Base-by-base conservation (phyloP, 208 protist genomes). In the Acanthamoeba healyi region DNA sequence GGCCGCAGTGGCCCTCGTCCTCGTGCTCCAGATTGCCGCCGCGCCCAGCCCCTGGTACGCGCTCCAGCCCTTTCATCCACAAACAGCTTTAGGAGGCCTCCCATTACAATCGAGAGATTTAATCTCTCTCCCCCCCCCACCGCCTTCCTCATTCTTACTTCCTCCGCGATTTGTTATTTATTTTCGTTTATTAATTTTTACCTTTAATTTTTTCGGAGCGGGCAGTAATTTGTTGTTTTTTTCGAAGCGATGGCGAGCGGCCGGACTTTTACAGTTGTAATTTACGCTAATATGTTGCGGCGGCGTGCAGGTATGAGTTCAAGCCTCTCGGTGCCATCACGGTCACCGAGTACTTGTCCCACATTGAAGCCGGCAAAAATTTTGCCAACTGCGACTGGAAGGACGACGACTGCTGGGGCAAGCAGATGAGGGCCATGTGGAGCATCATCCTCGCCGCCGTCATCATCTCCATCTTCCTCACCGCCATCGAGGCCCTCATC, bases 381-480 rank as follows among this genome's bases (percentile, higher is more conserved):
- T 9, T 19, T 44, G 0, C 19, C 70, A 19, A 29, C 70, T 79
- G 38, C 32, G 32, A 79, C 34, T 40, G 32, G 38, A 32, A 12
- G 4, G 70, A 79, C 19, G 38, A 49, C 36, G 46, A 79, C 0
- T 79, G 70, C 24, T 6, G 32, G 15, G 19, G 36, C 10, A 38
- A 79, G 15, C 12, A 79, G 40, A 12, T 79, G 38, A 0, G 40
- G 70, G 70, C 70, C 36, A 79, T 79, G 70, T 79, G 40, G 38
- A 38, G 70, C 70, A 79, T 79, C 36, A 79, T 79, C 36, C 40
- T 40, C 22, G 26, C 70, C 2, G 19, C n/a, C 17, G 70, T 79
- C 15, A 79, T 79, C 70, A 10, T 79, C 36, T 40, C 70, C 70
- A 79, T 79, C 70, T 10, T 79, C 70, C 70, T 79, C 70, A 79